phyloP scores from a whole-genome alignment of 257 asterid genomes.

The Mentha longifolia region DNA sequence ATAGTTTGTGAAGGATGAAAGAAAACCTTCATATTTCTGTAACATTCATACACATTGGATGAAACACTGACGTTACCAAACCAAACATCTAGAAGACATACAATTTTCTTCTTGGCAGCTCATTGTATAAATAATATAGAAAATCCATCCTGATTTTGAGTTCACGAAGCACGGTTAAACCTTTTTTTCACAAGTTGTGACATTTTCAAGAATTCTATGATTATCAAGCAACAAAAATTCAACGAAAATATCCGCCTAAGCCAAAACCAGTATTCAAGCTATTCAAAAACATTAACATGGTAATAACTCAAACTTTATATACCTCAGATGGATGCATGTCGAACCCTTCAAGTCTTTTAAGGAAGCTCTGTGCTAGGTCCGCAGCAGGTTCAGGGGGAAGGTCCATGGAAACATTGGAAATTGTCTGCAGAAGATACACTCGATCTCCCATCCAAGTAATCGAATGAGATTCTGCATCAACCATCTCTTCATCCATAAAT shows the following conservation, averaged over 20 bases:
- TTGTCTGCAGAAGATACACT: slow-evolving; percentile 88
- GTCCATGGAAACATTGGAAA: slow-evolving; percentile 78
- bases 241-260: background rate
- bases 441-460: slow-evolving; percentile 90
- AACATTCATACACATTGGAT: slow-evolving; percentile 9
- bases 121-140: background rate
- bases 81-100: background rate
- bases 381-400: slow-evolving; percentile 92
- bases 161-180: slow-evolving; percentile 1
- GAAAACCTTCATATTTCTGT: background rate
- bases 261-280: slow-evolving; percentile 15
- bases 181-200: background rate
- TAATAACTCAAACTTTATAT: slow-evolving; percentile 27
- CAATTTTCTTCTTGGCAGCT: no score
- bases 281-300: background rate
- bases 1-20: slow-evolving; percentile 14
- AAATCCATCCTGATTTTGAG: background rate
- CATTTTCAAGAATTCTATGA: background rate
- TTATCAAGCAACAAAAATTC: slow-evolving; percentile 4
- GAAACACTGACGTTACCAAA: background rate
- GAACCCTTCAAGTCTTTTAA: slow-evolving; percentile 78
- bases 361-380: slow-evolving; percentile 81
- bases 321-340: slow-evolving; percentile 97
- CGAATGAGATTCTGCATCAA: slow-evolving; percentile 56
- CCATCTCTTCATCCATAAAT: slow-evolving; percentile 45